A percentile compares a stretch with the other conserved stretches of the same genome.
These are phyloP conservation scores for Eimeria acervulina DNA, from an alignment of 169 alveolate species.

Conservation along the genomic window DNA sequence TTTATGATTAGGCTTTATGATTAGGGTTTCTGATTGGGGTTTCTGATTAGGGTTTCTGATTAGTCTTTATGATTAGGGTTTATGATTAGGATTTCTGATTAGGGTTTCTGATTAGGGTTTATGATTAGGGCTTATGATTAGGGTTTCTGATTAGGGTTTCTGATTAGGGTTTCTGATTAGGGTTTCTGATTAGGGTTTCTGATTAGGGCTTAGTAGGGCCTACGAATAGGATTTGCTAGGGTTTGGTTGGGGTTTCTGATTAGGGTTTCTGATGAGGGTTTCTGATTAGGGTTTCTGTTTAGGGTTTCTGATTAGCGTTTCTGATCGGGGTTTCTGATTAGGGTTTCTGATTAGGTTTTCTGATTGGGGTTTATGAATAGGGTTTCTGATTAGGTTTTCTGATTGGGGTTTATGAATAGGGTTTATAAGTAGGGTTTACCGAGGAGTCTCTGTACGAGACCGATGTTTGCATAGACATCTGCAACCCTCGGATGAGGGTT, in stretches of 20 bases:
- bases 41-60: background rate
- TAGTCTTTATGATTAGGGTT: too few relatives aligned
- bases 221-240: too few relatives aligned
- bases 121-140: background rate
- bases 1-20: background rate
- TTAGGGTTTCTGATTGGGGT: background rate
- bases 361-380: too few relatives aligned
- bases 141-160: too few relatives aligned
- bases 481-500: slow-evolving; percentile 87
- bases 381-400: background rate
- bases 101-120: background rate
- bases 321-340: too few relatives aligned
- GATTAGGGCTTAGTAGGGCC: too few relatives aligned
- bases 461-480: slow-evolving; percentile 85
- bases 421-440: slow-evolving; percentile 49
- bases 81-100: too few relatives aligned
- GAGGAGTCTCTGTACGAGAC: slow-evolving; percentile 81
- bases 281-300: background rate
- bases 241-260: too few relatives aligned
- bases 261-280: background rate
- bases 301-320: background rate
- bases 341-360: too few relatives aligned
- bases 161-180: too few relatives aligned
- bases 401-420: background rate
- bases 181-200: too few relatives aligned